Base-by-base conservation (phyloP, 208 protist genomes). In the Dictyostelium gargantuum region DNA sequence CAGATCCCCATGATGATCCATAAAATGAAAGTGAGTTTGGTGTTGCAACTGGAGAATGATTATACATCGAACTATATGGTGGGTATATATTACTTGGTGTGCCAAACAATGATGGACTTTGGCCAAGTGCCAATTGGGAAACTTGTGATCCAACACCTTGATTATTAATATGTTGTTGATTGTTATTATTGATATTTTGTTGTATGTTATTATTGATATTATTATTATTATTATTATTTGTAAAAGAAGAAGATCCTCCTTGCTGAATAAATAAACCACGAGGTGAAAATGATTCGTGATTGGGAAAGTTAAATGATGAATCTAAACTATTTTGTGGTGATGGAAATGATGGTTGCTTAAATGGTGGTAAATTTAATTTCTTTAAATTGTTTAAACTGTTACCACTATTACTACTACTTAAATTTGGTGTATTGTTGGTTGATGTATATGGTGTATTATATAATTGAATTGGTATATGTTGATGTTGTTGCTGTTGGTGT, bases 231-330 rank as follows among this genome's bases (percentile, higher is more conserved):
- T 50, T 21, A 44, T 46, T 32, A 63, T 56, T 56, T 56, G 50
- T 23, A 56, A 6, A 6, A 56, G 8, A 9, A 8, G 42, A 58
- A 46, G 19, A 38, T n/a, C 15, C 44, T n/a, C 29, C 38, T 23
- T 23, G 17, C 19, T 23, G 26, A 6, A 56, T 15, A 42, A 40
- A 89, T 21, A 89, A 11, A 13, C 66, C 29, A 38, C 82, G n/a
- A 21, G 82, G 82, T n/a, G 82, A 89, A 79, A 79, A 89, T 26
- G 82, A 89, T 68, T 89, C 82, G n/a, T n/a, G n/a, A 35, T 29
- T 35, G 46, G 68, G 46, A 29, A 70, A 85, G 35, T 42, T 50
- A 15, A 46, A 32, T 29, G 66, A 32, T 29, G 32, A 5, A n/a
- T n/a, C n/a, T n/a, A n/a, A n/a, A 15, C 23, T 17, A n/a, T 48